phyloP scores from a whole-genome alignment of 2,329 filamentous ascomycete species.

The Botrytis fragariae region DNA sequence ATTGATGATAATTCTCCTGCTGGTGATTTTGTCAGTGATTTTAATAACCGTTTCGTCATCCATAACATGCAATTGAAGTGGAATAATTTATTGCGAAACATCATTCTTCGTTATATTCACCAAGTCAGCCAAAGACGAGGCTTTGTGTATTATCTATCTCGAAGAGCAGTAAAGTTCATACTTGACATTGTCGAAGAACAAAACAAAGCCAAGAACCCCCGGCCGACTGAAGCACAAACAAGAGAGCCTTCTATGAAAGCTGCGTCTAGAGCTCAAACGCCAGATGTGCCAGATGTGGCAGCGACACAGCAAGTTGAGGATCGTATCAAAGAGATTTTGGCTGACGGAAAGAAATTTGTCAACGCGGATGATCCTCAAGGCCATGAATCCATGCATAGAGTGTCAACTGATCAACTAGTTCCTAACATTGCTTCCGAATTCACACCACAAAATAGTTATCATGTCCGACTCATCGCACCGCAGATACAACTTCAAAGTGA shows the following conservation, averaged over 20 bases:
- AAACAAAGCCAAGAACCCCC: constrained; percentile 52
- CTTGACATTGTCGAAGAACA: constrained; percentile 97
- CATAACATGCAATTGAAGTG: constrained; percentile 98
- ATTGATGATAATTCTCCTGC: constrained; percentile 64
- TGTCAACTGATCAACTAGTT: constrained; percentile 60
- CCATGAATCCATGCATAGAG: constrained; percentile 38
- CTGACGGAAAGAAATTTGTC: constrained; percentile 81
- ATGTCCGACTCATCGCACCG: constrained; percentile 90
- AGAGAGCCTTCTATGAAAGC: constrained; percentile 27
- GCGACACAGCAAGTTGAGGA: constrained; percentile 70
- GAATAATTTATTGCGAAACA: constrained; percentile 95
- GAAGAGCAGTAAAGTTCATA: constrained; percentile 95
- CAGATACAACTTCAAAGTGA: constrained; percentile 98
- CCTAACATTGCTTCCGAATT: constrained; percentile 85
- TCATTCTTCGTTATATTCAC: constrained; percentile 94
- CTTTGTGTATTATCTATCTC: constrained; percentile 96
- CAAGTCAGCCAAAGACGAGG: constrained; percentile 94
- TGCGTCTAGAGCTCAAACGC: constrained; percentile 29
- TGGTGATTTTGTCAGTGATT: constrained; percentile 86
- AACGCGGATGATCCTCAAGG: constrained; percentile 57
- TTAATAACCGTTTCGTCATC: constrained; percentile 96
- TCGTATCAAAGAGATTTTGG: constrained; percentile 79
- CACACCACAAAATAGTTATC: constrained; percentile 87
- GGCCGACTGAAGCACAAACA: constrained; percentile 37
- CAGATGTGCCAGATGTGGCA: constrained; percentile 24